Base-by-base conservation (phyloP, 345 rosid genomes). In the Brassica rapa region DNA sequence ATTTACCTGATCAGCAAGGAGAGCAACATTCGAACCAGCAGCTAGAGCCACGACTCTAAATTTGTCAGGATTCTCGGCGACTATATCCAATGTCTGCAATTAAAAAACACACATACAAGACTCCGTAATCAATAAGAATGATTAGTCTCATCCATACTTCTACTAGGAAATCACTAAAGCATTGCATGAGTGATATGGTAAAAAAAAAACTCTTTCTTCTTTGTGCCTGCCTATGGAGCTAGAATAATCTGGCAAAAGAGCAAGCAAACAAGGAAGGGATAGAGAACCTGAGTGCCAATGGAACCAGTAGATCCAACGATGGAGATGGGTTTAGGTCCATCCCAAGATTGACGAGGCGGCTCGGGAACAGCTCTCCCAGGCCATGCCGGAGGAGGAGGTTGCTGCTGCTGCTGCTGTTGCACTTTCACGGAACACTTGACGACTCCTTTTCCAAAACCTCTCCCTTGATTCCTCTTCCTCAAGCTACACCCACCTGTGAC, bases 301-400 rank as follows among this genome's bases (percentile, higher is more conserved):
- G 99, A 95, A 79, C 97, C 98, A 78, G 99, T 95, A 16, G 98
- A 95, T 73, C 99, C 99, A 77, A 95, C 85, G 33, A 95, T 78
- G 1, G 99, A 93, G 61, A 95, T 87, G 12, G 98, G 98, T 76
- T 95, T 95, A 0, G 97, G 98, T 73, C 99, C 96, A 72, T 89
- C 96, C 93, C 96, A 90, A 64, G 88, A 85, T 83, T 77, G 88
- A 29, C 85, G 87, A 69, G 84, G 92, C 0, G 86, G 62, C 73
- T 93, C 96, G 0, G 86, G 89, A 71, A 82, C 83, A 73, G 99
- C 98, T 74, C 92, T 86, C 4, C 99, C 98, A 3, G 98, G 96
- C 99, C 99, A 95, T 12, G 99, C 98, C 8, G 97, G 87, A 77
- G 97, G 98, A 79, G 62, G n/a, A 19, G 86, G 88, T 35, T 82